These are phyloP conservation scores for Sarcodon sp. DNA, from an alignment of 768 basidiomycete genomes.

Conservation along the genomic window DNA sequence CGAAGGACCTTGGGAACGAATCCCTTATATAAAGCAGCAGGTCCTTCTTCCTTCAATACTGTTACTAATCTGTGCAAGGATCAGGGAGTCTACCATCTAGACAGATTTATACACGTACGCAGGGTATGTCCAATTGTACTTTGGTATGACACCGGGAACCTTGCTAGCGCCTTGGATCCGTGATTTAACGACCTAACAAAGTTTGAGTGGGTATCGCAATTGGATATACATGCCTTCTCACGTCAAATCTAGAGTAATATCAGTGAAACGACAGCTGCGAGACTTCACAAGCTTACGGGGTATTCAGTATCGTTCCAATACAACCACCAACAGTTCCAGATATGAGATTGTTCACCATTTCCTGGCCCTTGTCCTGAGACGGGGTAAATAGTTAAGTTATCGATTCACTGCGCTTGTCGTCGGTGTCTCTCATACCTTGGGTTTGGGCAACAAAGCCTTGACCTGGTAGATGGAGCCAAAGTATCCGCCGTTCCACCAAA, in stretches of 20 bases:
- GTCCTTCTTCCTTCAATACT: conserved; percentile 80
- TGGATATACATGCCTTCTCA: conserved; percentile 10
- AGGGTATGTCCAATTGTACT: conserved; percentile 95
- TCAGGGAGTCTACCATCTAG: background rate
- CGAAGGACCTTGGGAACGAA: conserved; percentile 93
- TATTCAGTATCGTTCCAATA: conserved; percentile 83
- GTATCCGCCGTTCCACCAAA: conserved; percentile 94
- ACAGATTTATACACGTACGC: conserved; percentile 25
- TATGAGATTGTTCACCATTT: conserved; percentile 79
- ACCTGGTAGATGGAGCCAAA: conserved; percentile 90
- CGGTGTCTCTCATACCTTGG: conserved; percentile 41
- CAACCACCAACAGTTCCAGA: conserved; percentile 88
- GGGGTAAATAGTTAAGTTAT: background rate
- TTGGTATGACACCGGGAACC: conserved; percentile 59
- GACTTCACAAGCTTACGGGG: conserved; percentile 45
- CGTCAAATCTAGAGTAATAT: conserved; percentile 28
- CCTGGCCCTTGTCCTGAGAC: background rate
- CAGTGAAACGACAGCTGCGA: conserved; percentile 2
- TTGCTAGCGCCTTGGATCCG: conserved; percentile 74
- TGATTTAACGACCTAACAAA: conserved; percentile 78
- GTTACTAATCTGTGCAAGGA: conserved; percentile 36
- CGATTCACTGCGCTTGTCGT: too few species aligned
- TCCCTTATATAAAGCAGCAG: conserved; percentile 83
- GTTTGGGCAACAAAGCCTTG: conserved; percentile 65
- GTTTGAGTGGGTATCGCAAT: background rate